Base-by-base conservation (phyloP, 257 asterid species). In the Solanum tarapatanum region DNA sequence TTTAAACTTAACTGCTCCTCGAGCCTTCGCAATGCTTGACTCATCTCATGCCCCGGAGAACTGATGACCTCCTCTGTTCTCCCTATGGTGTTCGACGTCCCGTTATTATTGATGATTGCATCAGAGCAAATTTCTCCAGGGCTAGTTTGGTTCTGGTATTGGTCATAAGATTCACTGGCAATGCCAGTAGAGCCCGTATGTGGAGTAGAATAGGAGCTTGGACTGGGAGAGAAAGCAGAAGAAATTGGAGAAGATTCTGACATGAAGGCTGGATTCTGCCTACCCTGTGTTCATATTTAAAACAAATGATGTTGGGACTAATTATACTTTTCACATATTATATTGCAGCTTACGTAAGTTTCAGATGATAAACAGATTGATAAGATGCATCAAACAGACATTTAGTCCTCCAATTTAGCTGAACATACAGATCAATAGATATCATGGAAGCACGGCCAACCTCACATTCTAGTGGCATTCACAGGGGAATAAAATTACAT, bases 1-100 rank as follows among this genome's bases (percentile, higher is more conserved):
- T 97, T 92, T 88, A 96, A 90, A 93, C 98, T 94, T 89, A 97
- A 88, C 66, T 95, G 96, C 85, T 94, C 95, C 93, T 95, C 92
- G 77, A 94, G 88, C 89, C 89, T 91, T 91, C 89, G 92, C 89
- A 97, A 84, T 32, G 98, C 98, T 89, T 86, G 90, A 91, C 90
- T 90, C 32, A 96, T 89, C 84, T 88, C 92, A 17, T 88, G 92
- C 89, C 64, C 89, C n/a, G 98, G 89, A 86, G 96, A 89, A 88
- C 92, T 89, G 72, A 84, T 90, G 87, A 43, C 90, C 90, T 90
- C 94, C 55, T 88, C 88, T 87, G 87, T 86, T 91, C 91, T 91
- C 77, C 82, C 93, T 75, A 69, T 84, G 79, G 87, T 84, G 51
- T 68, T 89, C 83, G 86, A 89, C 73, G 69, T 80, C 37, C 88